phyloP scores from a whole-genome alignment of 1,284 basidiomycete species.

The Rhodotorula sp. region DNA sequence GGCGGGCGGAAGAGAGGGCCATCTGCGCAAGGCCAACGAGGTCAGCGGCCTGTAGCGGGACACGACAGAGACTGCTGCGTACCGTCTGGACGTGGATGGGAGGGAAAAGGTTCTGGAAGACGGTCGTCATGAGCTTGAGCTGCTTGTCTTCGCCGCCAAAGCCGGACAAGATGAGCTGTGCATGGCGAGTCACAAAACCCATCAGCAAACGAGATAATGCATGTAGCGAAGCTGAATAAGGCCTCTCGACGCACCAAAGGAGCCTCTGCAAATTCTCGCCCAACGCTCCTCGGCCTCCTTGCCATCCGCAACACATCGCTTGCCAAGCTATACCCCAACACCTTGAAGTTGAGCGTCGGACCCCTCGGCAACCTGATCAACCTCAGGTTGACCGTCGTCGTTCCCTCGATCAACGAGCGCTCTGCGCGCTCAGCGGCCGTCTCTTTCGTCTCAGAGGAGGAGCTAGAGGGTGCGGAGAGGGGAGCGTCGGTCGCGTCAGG shows the following conservation, averaged over 20 bases:
- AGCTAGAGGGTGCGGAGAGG: not conserved
- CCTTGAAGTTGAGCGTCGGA: constrained; percentile 88
- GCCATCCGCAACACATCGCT: constrained; percentile 74
- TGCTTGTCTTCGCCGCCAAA: constrained; percentile 55
- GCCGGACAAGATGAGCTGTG: constrained; percentile 54
- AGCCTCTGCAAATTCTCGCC: constrained; percentile 79
- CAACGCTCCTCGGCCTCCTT: constrained; percentile 68
- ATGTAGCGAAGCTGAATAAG: not conserved
- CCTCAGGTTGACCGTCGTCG: constrained; percentile 74
- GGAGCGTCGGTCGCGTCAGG: constrained; percentile 16
- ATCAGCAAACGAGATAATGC: not conserved
- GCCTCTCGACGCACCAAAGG: constrained; percentile 65
- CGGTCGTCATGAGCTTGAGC: constrained; percentile 55
- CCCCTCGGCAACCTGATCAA: constrained; percentile 87
- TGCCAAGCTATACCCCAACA: constrained; percentile 87
- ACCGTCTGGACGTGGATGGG: constrained; percentile 58
- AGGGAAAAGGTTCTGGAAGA: constrained; percentile 58
- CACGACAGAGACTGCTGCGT: constrained; percentile 23
- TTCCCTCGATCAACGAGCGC: constrained; percentile 72
- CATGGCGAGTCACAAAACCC: not conserved
- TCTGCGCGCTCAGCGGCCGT: constrained; percentile 37
- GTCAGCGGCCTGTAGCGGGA: constrained; percentile 10
- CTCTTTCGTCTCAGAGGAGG: constrained; percentile 17
- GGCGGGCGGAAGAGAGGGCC: constrained; percentile 76
- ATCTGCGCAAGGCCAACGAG: constrained; percentile 48